Percentiles rank a stretch among this genome's conserved stretches.
Conservation (phyloP, 495 filamentous ascomycete genomes). For the Xylaria cubensis region DNA sequence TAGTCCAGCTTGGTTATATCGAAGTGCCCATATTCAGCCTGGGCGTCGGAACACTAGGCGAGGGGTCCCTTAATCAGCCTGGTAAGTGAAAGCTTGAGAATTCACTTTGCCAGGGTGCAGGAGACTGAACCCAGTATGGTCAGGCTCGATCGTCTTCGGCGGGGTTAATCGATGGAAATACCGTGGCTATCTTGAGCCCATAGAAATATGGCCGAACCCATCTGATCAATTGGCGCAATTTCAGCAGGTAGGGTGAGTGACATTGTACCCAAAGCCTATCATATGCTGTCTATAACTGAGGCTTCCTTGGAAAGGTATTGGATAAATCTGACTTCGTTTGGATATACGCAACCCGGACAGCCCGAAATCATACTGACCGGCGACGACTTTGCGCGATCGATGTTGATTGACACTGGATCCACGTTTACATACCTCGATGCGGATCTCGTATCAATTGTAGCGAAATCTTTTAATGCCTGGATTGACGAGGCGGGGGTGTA, state of each 20-base stretch:
- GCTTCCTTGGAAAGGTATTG: slow-evolving; percentile 41
- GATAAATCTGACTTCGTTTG: slow-evolving; percentile 52
- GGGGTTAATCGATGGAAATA: slow-evolving; percentile 54
- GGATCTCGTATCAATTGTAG: slow-evolving; percentile 46
- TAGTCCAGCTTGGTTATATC: slow-evolving; percentile 67
- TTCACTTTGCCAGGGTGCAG: neutral
- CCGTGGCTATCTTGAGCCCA: slow-evolving; percentile 48
- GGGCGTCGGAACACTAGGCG: slow-evolving; percentile 58
- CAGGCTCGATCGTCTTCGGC: slow-evolving; percentile 48
- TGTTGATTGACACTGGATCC: slow-evolving; percentile 51
- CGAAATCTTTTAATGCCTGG: slow-evolving; percentile 43
- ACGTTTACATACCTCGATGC: slow-evolving; percentile 51
- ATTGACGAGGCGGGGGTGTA: slow-evolving; percentile 46
- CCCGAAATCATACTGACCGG: slow-evolving; percentile 40
- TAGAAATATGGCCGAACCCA: slow-evolving; percentile 51
- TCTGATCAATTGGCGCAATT: slow-evolving; percentile 45
- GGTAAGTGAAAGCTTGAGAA: slow-evolving; percentile 38
- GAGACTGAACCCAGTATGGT: neutral
- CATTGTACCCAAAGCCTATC: neutral
- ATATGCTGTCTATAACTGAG: neutral
- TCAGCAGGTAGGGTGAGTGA: slow-evolving; percentile 41
- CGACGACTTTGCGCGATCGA: slow-evolving; percentile 44
- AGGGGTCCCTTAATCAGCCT: neutral
- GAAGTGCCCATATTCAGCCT: slow-evolving; percentile 76
- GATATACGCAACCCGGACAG: slow-evolving; percentile 43